These are phyloP conservation scores for Annona squamosa DNA, from an alignment of 164 flowering plant species.

Conservation along the genomic window DNA sequence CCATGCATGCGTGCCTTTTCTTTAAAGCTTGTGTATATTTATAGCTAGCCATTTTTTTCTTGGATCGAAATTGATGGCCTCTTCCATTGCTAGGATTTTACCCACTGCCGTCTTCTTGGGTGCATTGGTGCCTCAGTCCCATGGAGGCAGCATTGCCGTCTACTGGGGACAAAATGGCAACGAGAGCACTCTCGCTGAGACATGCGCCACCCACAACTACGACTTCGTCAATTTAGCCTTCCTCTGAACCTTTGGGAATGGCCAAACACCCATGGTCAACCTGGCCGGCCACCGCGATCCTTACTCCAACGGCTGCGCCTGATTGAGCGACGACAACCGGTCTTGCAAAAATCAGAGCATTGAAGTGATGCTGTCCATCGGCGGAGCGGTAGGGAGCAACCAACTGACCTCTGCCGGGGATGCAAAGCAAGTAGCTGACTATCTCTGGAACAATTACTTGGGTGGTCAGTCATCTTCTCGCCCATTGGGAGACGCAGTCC, in stretches of 20 bases:
- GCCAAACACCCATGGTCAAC: constrained; percentile 7
- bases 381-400: constrained; percentile 3
- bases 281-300: constrained; percentile 9
- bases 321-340: constrained; percentile 4
- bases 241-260: constrained; percentile 6
- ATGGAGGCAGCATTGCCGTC: constrained; percentile 9
- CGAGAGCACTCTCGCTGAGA: constrained; percentile 10
- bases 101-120: too few relatives aligned
- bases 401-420: constrained; percentile 5
- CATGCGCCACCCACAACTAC: constrained; percentile 12
- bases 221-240: constrained; percentile 6
- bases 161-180: constrained; percentile 17
- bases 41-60: too few relatives aligned
- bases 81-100: neutral
- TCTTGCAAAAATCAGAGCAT: constrained; percentile 3
- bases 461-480: constrained; percentile 2
- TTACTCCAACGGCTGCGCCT: constrained; percentile 7
- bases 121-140: neutral
- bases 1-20: too few relatives aligned
- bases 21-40: too few relatives aligned
- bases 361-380: constrained; percentile 5
- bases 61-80: too few relatives aligned
- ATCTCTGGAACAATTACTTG: constrained; percentile 8
- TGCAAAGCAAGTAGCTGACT: constrained; percentile 4
- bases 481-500: neutral